Base-by-base conservation (phyloP, 2,329 filamentous ascomycete genomes). In the Balansia obtecta region DNA sequence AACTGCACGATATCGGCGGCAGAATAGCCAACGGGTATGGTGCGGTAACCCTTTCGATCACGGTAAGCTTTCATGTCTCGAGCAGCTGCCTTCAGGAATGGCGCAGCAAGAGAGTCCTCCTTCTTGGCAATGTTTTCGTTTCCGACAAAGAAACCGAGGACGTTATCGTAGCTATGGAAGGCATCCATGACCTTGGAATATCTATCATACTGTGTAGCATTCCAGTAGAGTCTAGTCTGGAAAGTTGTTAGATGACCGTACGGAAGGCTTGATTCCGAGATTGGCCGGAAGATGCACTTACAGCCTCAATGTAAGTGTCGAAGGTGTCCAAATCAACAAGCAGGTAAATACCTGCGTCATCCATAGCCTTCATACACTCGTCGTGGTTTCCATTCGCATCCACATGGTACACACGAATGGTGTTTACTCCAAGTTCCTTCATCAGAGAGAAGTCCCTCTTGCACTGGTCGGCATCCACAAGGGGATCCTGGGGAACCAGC, bases 391-490 rank as follows among this genome's bases (percentile, higher is more conserved):
- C 79, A 2, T 68, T 65, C 2, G 86, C 71, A 59, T 94, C 83
- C 54, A 95, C 87, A 62, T 95, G 88, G 67, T 95, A 95, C 52
- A 93, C 85, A 51, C 89, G 86, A 60, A 95, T 88, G 32, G 85
- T 76, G 65, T 95, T 95, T 63, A 85, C 80, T 54, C 87, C 88
- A 49, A 95, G 72, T 16, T 82, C 79, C 65, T 86, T 77, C 86
- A 95, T 94, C 61, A 90, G 74, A 15, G 71, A 64, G 41, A 83
- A 83, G 69, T 95, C 89, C 57, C 81, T 79, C 58, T 75, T 66
- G 71, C 88, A 94, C 71, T 95, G 89, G 45, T 78, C 78, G 40
- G 77, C 76, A 63, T 93, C 78, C 57, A 86, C 69, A 54, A 95
- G 77, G 46, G 88, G 89, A 62, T 95, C 89, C 47, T 83, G 74